phyloP scores from a whole-genome alignment of 2,329 filamentous ascomycete species.

The Fusarium nygamai region DNA sequence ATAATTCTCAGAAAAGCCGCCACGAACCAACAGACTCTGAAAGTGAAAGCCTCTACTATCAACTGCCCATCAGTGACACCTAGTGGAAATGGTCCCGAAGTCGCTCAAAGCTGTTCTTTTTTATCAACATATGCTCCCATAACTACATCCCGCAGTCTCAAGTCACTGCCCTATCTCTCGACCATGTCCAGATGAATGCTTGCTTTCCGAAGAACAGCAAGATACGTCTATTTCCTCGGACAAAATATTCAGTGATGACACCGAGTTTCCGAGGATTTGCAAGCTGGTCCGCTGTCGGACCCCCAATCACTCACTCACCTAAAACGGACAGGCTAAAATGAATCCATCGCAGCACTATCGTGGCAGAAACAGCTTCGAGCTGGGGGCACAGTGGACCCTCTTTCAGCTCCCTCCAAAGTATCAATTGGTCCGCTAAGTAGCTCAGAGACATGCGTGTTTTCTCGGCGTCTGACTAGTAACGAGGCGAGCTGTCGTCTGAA shows the following conservation, averaged over 20 bases:
- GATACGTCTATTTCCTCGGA: constrained; percentile 64
- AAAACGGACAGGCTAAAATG: constrained; percentile 22
- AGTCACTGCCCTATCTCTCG: background rate
- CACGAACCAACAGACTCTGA: background rate
- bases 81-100: background rate
- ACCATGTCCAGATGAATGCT: background rate
- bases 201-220: constrained; percentile 59
- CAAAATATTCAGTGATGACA: background rate
- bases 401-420: background rate
- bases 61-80: background rate
- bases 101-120: background rate
- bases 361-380: constrained; percentile 6
- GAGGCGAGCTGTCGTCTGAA: constrained; percentile 6
- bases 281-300: constrained; percentile 22
- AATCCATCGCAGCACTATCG: constrained; percentile 1
- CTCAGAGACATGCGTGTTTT: constrained; percentile 2
- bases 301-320: background rate
- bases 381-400: constrained; percentile 17
- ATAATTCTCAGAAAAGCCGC: background rate
- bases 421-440: constrained; percentile 35
- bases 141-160: too few relatives aligned
- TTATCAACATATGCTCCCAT: background rate
- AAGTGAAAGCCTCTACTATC: background rate
- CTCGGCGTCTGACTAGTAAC: constrained; percentile 21
- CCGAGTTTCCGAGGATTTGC: constrained; percentile 14